A percentile compares a stretch with the other conserved stretches of the same genome.
Conservation (phyloP, 225 moss, liverwort and hornwort species). For the Pleurozium schreberi region DNA sequence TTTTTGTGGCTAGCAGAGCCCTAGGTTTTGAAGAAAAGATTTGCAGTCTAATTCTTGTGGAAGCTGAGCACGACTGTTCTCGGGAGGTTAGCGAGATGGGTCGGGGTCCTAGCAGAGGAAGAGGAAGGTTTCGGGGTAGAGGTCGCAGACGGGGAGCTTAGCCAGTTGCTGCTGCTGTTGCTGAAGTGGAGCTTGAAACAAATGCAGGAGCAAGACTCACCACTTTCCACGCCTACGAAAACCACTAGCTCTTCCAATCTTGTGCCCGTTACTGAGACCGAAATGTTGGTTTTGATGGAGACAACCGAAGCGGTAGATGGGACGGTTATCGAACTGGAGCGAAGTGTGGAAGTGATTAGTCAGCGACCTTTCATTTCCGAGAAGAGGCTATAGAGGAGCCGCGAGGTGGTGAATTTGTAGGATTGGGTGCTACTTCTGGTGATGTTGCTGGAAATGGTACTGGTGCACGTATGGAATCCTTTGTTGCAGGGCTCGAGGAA, state of each 20-base stretch:
- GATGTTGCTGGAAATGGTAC: constrained; percentile 1
- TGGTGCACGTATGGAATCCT: neutral
- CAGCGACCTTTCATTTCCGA: neutral
- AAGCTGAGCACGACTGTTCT: neutral
- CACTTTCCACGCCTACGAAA: constrained; percentile 7
- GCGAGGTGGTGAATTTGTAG: neutral
- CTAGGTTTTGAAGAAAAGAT: neutral
- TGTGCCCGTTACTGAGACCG: neutral
- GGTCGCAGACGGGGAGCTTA: constrained; percentile 26
- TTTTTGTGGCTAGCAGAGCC: neutral
- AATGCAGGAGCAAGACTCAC: constrained; percentile 4
- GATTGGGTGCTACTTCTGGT: neutral
- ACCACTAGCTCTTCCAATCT: neutral
- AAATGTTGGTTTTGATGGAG: neutral
- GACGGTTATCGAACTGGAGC: constrained; percentile 4
- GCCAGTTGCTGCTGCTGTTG: constrained; percentile 1
- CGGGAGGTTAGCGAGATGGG: constrained; percentile 7
- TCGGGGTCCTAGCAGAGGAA: constrained; percentile 19
- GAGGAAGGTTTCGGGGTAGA: constrained; percentile 26
- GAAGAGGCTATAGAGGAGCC: neutral
- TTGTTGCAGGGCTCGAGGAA: neutral
- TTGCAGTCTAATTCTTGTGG: neutral
- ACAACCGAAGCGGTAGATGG: neutral
- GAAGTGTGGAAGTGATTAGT: neutral
- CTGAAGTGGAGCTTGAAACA: constrained; percentile 8